Base-by-base conservation (phyloP, 2,329 filamentous ascomycete genomes). In the Nigrospora oryzae region DNA sequence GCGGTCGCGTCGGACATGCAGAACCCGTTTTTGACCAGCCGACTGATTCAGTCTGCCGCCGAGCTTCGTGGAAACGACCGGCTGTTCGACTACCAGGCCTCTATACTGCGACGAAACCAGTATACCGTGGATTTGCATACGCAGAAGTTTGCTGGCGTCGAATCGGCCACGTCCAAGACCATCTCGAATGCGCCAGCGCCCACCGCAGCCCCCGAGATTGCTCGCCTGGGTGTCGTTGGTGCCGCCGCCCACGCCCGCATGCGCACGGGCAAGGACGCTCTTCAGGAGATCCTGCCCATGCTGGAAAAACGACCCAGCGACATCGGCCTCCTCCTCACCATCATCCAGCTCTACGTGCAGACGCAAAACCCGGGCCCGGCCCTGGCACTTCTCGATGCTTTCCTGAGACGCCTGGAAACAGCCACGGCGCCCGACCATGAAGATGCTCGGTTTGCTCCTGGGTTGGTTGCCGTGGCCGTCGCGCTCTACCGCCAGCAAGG, bases 391-490 rank as follows among this genome's bases (percentile, higher is more conserved):
- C 70, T 96, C 2, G 85, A 95, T 59, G 69, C 76, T 2, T 90
- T 93, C 59, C 76, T 95, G 45, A 75, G 75, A 49, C 77, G 77
- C 11, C 73, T 95, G 2, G 86, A 91, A 55, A 65, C 78, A 40
- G 79, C 78, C 3, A 71, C 62, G 6, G 67, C 70, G 1, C 59
- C 73, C 3, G 70, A 75, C 14, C 73, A 83, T 46, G 71, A 80
- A 46, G 81, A 89, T 53, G 78, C 85, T 23, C 83, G 90, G 11
- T 93, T 84, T 62, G 83, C 88, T 23, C 91, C 93, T 0, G 91
- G 91, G 3, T 71, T 98, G 1, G 77, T 97, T 28, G 89, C 87
- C 1, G 72, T 91, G 2, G 72, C 86, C 3, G 83, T 95, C 11
- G 82, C 86, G 2, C 73, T 98, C 0, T 93, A 95, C 64, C 79